Base-by-base conservation (phyloP, 768 basidiomycete species). In the Hypsizygus marmoreus region DNA sequence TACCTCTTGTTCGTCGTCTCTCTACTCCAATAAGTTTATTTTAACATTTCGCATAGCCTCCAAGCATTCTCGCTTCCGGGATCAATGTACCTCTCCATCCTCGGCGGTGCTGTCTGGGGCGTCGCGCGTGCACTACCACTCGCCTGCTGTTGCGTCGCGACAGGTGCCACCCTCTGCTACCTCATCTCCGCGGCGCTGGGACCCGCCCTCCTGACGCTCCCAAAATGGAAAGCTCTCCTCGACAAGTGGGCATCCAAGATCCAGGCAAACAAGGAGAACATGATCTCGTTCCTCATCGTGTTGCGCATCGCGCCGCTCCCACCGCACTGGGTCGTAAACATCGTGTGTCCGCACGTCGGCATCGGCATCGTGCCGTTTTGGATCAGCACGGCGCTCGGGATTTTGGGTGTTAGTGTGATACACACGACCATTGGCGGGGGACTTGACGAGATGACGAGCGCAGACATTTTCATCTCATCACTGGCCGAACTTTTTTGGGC, bases 31-130 rank as follows among this genome's bases (percentile, higher is more conserved):
- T 26, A 16, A 8, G 48, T 53, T 46, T 43, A 53, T 24, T 13
- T 9, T 31, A 13, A 19, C 47, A 19, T 16, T 40, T 16, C 19
- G 16, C 29, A 8, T 60, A 95, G 94, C 69, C 75, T 97, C 6
- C 95, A 98, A 74, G 92, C 93, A 0, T 98, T 97, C 69, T 95
- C 94, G 6, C 77, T 97, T 11, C 95, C 95, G 0, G 95, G 95
- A 1, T 95, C 93, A 32, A 95, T 98, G 94, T 98, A 98, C 62
- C 81, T 98, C 37, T 93, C 93, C 42, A 97, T 98, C 58, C 82
- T 97, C 10, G 94, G 90, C 14, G 95, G 95, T 25, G 95, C 95
- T 0, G 88, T 97, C 3, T 98, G 93, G 85, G 95, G 95, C 29
- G 85, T 95, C 22, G 68, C 89, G 2, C 70, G 83, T 9, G 95